Evolutionary conservation across 345 rosid genomes (phyloP).

Genomic region (Microcos paniculata): DNA sequence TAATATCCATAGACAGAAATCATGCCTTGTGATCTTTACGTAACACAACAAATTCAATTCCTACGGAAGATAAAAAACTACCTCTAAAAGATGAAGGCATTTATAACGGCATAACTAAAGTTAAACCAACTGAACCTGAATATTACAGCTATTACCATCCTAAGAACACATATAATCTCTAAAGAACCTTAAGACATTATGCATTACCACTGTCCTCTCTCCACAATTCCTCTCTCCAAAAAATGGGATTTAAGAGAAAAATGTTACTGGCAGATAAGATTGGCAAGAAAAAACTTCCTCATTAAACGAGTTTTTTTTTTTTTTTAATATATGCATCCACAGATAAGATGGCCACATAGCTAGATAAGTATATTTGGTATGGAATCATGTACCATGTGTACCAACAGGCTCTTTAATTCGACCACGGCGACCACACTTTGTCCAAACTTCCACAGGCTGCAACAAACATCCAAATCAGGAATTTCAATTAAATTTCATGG

Average conservation of each 20-base stretch:
- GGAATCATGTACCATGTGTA: conserved; percentile 68
- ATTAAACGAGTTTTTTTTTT: background rate
- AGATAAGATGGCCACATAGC: background rate
- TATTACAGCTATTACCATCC: background rate
- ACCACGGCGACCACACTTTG: conserved; percentile 82
- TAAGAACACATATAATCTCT: background rate
- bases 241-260: background rate
- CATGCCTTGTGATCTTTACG: background rate
- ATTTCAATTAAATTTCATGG: conserved; percentile 2
- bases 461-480: conserved; percentile 18
- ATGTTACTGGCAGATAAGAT: background rate
- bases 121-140: background rate
- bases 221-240: background rate
- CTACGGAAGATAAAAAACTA: background rate
- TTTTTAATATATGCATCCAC: background rate
- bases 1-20: background rate
- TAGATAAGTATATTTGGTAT: background rate
- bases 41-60: background rate
- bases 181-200: background rate
- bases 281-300: background rate
- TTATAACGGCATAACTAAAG: background rate
- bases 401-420: conserved; percentile 94
- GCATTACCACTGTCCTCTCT: background rate
- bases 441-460: conserved; percentile 94
- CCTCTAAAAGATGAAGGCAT: background rate